These are phyloP conservation scores for Lobosporangium transversale DNA, from an alignment of 192 early-diverging fungal species.

Conservation along the genomic window DNA sequence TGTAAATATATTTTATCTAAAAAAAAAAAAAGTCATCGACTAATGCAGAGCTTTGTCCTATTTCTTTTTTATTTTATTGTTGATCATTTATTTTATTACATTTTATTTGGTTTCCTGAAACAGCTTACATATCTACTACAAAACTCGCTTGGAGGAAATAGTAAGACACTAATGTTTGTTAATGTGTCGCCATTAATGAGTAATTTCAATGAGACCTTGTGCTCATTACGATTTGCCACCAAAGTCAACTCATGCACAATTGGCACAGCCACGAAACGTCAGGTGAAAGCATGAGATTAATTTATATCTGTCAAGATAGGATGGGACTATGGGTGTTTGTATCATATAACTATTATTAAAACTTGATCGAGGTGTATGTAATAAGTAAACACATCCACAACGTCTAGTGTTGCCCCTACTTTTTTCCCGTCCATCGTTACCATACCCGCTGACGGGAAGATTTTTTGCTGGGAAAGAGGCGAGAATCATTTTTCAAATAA, in stretches of 20 bases:
- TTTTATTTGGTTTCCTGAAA: conserved; percentile 13
- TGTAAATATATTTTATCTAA: not conserved
- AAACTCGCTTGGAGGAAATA: conserved; percentile 87
- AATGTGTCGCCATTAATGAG: conserved; percentile 88
- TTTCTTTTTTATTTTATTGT: not conserved
- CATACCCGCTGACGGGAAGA: too few species aligned
- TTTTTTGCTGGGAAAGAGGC: too few species aligned
- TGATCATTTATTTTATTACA: conserved; percentile 7
- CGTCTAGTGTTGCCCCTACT: too few species aligned
- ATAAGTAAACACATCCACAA: too few species aligned
- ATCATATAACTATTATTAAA: too few species aligned
- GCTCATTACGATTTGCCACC: conserved; percentile 93
- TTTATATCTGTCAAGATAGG: too few species aligned
- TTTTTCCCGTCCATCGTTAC: too few species aligned
- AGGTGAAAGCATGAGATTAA: too few species aligned
- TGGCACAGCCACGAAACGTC: conserved; percentile 75
- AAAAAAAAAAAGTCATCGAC: not conserved
- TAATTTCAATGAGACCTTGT: conserved; percentile 87
- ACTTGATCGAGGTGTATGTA: too few species aligned
- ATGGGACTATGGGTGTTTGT: too few species aligned
- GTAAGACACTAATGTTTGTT: conserved; percentile 99
- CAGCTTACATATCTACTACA: conserved; percentile 77
- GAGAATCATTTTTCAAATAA: too few species aligned
- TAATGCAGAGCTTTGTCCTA: not conserved
- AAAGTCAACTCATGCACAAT: conserved; percentile 94